Conservation (phyloP, 106 monocot genomes). For the Narthecium ossifragum region DNA sequence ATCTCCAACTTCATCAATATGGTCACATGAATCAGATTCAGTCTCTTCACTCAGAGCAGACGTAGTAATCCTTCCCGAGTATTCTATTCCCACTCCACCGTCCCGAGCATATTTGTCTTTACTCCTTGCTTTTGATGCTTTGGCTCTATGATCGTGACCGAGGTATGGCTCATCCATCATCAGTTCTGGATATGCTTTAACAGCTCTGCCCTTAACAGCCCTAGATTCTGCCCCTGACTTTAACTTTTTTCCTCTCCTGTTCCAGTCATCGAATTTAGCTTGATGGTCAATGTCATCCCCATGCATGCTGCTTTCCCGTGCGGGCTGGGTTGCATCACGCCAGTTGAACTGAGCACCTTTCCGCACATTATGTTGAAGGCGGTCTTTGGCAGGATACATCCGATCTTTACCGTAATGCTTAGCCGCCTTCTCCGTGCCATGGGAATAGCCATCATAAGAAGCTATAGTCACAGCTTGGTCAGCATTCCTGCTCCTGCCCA, state of each 20-base stretch:
- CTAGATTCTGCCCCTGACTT: slow-evolving; percentile 12
- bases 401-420: slow-evolving; percentile 28
- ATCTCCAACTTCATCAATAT: slow-evolving; percentile 29
- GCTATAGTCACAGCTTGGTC: slow-evolving; percentile 40
- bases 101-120: slow-evolving; percentile 23
- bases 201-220: slow-evolving; percentile 7
- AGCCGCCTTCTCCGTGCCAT: slow-evolving; percentile 17
- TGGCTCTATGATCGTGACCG: slow-evolving; percentile 13
- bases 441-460: slow-evolving; percentile 29
- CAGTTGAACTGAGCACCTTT: slow-evolving; percentile 20
- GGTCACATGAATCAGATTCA: slow-evolving; percentile 76
- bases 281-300: slow-evolving; percentile 5
- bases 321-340: slow-evolving; percentile 5
- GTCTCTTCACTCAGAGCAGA: slow-evolving; percentile 51
- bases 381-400: slow-evolving; percentile 10
- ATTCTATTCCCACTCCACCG: slow-evolving; percentile 3
- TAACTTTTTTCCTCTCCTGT: slow-evolving; percentile 23
- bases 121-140: slow-evolving; percentile 16
- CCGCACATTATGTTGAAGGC: slow-evolving; percentile 4
- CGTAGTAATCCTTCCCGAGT: slow-evolving; percentile 2
- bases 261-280: slow-evolving; percentile 19
- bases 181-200: slow-evolving; percentile 14
- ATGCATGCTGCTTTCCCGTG: background rate
- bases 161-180: slow-evolving; percentile 8
- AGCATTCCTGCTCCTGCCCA: slow-evolving; percentile 18